Base-by-base conservation (phyloP, 768 basidiomycete genomes). In the Termitomyces sp. region DNA sequence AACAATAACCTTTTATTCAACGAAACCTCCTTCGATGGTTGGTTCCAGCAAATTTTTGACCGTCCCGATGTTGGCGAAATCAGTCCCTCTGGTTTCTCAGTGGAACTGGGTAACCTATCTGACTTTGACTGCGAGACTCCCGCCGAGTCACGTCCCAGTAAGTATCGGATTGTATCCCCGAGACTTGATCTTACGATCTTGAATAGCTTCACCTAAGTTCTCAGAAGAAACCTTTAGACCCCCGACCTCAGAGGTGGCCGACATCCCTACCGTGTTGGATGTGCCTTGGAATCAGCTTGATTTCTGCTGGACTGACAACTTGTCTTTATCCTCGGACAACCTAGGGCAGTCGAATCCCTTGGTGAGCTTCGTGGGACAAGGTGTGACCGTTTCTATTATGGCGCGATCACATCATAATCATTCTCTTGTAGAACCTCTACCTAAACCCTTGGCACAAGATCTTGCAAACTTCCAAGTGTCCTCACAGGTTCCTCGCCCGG, bases 21-120 rank as follows among this genome's bases (percentile, higher is more conserved):
- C 3, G 70, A 67, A 24, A 61, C 63, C 12, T 59, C 69, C 0
- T 58, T 77, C 15, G 75, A 78, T 22, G 67, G 73, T 36, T 79
- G 78, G 79, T 76, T 76, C 46, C 63, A 71, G 22, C 58, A 68
- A 4, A 62, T 61, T 57, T 75, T 76, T 33, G 62, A 71, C 3
- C 61, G 66, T 0, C 71, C 72, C 1, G 62, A 67, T 28, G 62
- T 66, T 0, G 59, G 59, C 0, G 65, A 69, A 15, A 66, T 69
- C 3, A 73, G 77, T n/a, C 50, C 60, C 0, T 68, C 65, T 0
- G n/a, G 65, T 4, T 63, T 75, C 53, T 71, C 79, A 38, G 69
- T 81, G 0, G 68, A 76, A 7, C 24, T 78, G 54, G 75, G 75
- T 35, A 65, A 67, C 7, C 58, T 71, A 0, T 70, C 75, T 0